These are phyloP conservation scores for Parasarocladium wereldwijsianum DNA, from an alignment of 2,329 filamentous ascomycete genomes.

Conservation along the genomic window DNA sequence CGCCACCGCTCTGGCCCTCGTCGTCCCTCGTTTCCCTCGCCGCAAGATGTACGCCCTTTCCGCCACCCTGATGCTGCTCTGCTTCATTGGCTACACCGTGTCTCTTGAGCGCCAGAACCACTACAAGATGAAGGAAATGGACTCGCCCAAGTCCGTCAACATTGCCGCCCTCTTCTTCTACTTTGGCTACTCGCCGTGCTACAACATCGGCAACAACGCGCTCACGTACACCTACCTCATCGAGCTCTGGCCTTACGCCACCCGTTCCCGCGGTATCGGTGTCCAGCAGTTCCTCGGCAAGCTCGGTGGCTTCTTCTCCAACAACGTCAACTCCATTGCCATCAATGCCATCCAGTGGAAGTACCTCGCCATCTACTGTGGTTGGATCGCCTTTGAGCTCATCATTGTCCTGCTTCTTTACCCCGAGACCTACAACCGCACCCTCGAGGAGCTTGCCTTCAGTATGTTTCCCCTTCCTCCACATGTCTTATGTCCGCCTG, in stretches of 20 bases:
- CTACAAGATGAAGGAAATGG: slow-evolving; percentile 17
- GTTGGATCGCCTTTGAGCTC: slow-evolving; percentile 13
- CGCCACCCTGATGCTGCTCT: slow-evolving; percentile 27
- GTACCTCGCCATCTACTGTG: slow-evolving; percentile 10
- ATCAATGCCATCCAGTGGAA: slow-evolving; percentile 8
- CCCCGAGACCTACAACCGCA: slow-evolving; percentile 62
- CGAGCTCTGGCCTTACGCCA: slow-evolving; percentile 43
- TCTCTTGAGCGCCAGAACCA: slow-evolving; percentile 24
- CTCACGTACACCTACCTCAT: slow-evolving; percentile 42
- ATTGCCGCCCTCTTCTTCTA: slow-evolving; percentile 37
- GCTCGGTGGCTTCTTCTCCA: slow-evolving; percentile 24
- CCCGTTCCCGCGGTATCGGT: slow-evolving; percentile 42
- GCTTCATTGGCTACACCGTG: slow-evolving; percentile 41
- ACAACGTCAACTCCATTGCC: slow-evolving; percentile 32
- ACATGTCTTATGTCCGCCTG: not conserved
- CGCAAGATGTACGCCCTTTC: slow-evolving; percentile 37
- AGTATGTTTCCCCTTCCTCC: slow-evolving; percentile 14
- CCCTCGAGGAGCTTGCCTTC: slow-evolving; percentile 51
- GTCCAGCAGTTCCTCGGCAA: slow-evolving; percentile 39
- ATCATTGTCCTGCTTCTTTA: slow-evolving; percentile 61
- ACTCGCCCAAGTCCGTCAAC: slow-evolving; percentile 16
- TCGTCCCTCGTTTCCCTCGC: slow-evolving; percentile 29
- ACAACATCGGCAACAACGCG: slow-evolving; percentile 47
- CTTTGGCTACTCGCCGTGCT: slow-evolving; percentile 37
- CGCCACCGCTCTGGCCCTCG: slow-evolving; percentile 23